Conservation (phyloP, 768 basidiomycete species). For the Suillus variegatus region DNA sequence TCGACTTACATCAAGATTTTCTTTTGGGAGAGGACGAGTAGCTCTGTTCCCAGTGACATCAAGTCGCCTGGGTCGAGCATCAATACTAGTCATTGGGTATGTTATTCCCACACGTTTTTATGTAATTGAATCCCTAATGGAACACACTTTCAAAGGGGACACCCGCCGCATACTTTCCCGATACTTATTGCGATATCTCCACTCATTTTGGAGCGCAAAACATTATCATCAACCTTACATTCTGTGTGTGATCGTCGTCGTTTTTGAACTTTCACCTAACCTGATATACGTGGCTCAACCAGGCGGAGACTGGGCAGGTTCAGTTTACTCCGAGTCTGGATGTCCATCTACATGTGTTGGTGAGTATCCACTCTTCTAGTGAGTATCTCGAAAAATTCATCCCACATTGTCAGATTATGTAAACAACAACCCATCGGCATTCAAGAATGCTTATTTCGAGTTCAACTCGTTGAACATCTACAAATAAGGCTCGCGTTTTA, state of each 20-base stretch:
- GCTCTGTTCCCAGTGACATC: slow-evolving; percentile 38
- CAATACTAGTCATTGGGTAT: slow-evolving; percentile 28
- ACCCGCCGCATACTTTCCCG: slow-evolving; percentile 64
- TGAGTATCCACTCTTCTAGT: slow-evolving; percentile 12
- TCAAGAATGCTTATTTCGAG: slow-evolving; percentile 42
- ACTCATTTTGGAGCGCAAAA: slow-evolving; percentile 56
- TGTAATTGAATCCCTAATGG: background rate
- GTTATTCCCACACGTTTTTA: too few species aligned
- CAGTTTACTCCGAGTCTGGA: slow-evolving; percentile 18
- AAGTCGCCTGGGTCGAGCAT: slow-evolving; percentile 20
- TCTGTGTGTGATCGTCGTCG: slow-evolving; percentile 20
- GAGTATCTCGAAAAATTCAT: background rate
- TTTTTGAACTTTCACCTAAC: slow-evolving; percentile 14
- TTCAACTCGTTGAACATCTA: slow-evolving; percentile 41
- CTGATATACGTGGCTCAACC: background rate
- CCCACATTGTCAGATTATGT: slow-evolving; percentile 30
- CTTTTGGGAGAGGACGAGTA: slow-evolving; percentile 42
- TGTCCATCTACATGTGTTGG: slow-evolving; percentile 31
- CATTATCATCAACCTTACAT: slow-evolving; percentile 59
- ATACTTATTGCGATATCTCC: slow-evolving; percentile 55
- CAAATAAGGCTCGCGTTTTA: slow-evolving; percentile 15
- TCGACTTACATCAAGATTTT: slow-evolving; percentile 35
- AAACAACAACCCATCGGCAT: slow-evolving; percentile 31
- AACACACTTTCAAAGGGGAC: slow-evolving; percentile 42
- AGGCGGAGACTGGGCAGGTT: slow-evolving; percentile 35